Percentiles rank a stretch among this genome's conserved stretches.
Conservation (phyloP, 495 filamentous ascomycete genomes). For the Aspergillus haitiensis region DNA sequence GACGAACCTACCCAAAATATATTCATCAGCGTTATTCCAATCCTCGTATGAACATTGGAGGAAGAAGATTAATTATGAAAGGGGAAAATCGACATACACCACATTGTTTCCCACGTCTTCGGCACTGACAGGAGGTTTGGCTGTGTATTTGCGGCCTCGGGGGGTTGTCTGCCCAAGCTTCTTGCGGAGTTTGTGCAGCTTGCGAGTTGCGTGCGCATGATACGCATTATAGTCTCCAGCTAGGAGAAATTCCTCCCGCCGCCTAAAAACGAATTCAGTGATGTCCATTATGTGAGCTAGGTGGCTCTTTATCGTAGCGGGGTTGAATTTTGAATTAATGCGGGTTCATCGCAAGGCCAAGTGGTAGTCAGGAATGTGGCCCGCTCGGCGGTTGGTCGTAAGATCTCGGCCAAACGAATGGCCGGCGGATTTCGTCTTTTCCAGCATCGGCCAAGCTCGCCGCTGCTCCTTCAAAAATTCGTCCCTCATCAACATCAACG, state of each 20-base stretch:
- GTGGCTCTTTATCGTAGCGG: not conserved
- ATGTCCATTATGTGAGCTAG: slow-evolving; percentile 69
- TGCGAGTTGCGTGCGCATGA: slow-evolving; percentile 73
- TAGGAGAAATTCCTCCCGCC: slow-evolving; percentile 76
- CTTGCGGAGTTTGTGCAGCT: slow-evolving; percentile 79
- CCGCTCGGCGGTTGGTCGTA: slow-evolving; percentile 29
- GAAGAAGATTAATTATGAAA: not conserved
- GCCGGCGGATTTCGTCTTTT: slow-evolving; percentile 34
- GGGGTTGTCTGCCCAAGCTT: slow-evolving; percentile 78
- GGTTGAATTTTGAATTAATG: slow-evolving; percentile 6
- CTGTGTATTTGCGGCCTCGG: slow-evolving; percentile 79
- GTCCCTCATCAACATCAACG: slow-evolving; percentile 18
- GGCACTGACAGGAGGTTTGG: slow-evolving; percentile 68
- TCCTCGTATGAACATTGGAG: too few species aligned
- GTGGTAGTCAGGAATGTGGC: slow-evolving; percentile 23
- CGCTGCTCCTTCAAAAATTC: slow-evolving; percentile 21
- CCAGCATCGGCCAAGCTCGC: slow-evolving; percentile 21
- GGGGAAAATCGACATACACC: slow-evolving; percentile 56
- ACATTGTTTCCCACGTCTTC: slow-evolving; percentile 75
- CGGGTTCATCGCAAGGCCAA: slow-evolving; percentile 11
- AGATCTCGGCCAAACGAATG: slow-evolving; percentile 43
- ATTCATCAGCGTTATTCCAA: slow-evolving; percentile 20
- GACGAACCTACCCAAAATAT: slow-evolving; percentile 59
- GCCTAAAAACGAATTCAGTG: slow-evolving; percentile 75
- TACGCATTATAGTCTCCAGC: slow-evolving; percentile 89